phyloP scores from a whole-genome alignment of 495 filamentous ascomycete genomes.

The Lindgomyces ingoldianus region DNA sequence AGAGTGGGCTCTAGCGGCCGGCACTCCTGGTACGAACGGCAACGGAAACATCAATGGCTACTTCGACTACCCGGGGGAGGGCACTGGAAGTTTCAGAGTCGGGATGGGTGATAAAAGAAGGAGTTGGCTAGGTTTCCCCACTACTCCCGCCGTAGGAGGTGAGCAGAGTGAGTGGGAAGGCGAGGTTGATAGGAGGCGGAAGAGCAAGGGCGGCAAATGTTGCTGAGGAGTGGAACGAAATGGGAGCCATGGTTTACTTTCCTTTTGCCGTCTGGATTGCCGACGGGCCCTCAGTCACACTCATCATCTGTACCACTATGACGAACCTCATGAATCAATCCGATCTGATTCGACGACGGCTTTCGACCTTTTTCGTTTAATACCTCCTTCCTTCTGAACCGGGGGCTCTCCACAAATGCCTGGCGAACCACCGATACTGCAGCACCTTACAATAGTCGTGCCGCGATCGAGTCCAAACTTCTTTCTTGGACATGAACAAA shows the following conservation, averaged over 20 bases:
- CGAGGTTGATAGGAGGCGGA: slow-evolving; percentile 41
- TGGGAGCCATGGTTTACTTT: not conserved
- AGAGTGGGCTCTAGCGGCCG: slow-evolving; percentile 46
- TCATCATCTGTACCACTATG: not conserved
- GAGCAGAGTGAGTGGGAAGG: slow-evolving; percentile 42
- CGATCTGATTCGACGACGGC: slow-evolving; percentile 7
- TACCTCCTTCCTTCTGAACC: slow-evolving; percentile 2
- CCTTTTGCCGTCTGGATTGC: not conserved
- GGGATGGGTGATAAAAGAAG: slow-evolving; percentile 58
- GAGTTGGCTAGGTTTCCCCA: slow-evolving; percentile 63
- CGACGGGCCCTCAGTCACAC: not conserved
- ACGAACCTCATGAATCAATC: not conserved
- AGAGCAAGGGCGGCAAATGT: slow-evolving; percentile 50
- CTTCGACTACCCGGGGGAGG: slow-evolving; percentile 41
- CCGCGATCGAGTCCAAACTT: too few relatives aligned
- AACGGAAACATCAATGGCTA: slow-evolving; percentile 42
- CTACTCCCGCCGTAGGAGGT: slow-evolving; percentile 50
- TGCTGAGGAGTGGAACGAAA: too few relatives aligned
- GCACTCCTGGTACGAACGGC: slow-evolving; percentile 45
- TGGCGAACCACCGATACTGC: not conserved
- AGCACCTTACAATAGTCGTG: not conserved
- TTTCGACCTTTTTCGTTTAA: not conserved
- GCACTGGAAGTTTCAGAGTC: slow-evolving; percentile 61
- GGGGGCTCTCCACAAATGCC: not conserved
- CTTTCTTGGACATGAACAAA: too few relatives aligned